Conservation (phyloP, 495 filamentous ascomycete genomes). For the Neurospora sp. region DNA sequence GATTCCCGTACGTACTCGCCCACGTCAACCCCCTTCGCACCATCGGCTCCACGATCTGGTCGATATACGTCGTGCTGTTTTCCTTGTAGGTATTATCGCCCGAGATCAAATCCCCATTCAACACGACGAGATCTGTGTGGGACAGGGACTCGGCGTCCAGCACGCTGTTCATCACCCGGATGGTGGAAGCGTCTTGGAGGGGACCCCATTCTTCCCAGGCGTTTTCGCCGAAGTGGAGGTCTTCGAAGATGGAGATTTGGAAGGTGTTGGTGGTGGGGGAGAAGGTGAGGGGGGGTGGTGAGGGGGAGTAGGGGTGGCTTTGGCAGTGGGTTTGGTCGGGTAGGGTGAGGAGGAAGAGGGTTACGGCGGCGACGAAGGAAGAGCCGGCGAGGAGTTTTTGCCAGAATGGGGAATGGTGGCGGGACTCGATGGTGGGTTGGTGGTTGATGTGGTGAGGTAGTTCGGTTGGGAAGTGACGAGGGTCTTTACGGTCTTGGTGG, state of each 20-base stretch:
- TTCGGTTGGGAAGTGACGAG: not conserved
- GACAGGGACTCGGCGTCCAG: conserved; percentile 42
- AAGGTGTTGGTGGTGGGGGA: conserved; percentile 18
- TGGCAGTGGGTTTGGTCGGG: not conserved
- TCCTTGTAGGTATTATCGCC: conserved; percentile 51
- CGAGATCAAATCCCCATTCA: conserved; percentile 69
- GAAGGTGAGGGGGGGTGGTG: conserved; percentile 26
- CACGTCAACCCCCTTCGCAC: conserved; percentile 43
- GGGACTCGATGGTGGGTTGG: not conserved
- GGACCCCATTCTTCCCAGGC: conserved; percentile 47
- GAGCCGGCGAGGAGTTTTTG: not conserved
- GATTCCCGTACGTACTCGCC: conserved; percentile 68
- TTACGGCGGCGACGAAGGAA: not conserved
- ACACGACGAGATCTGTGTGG: conserved; percentile 46
- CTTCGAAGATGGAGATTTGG: conserved; percentile 51
- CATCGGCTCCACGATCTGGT: conserved; percentile 50
- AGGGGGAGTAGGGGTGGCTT: not conserved
- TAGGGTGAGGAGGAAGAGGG: not conserved
- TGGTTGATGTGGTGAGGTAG: not conserved
- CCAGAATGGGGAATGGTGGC: not conserved
- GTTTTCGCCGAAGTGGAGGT: conserved; percentile 61
- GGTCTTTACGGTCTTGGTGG: not conserved
- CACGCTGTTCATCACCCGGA: conserved; percentile 48
- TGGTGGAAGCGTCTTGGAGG: conserved; percentile 49
- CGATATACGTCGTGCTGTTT: conserved; percentile 50